These are phyloP conservation scores for Ophiostoma triangulosporum DNA, from an alignment of 2,329 filamentous ascomycete species.

Conservation along the genomic window DNA sequence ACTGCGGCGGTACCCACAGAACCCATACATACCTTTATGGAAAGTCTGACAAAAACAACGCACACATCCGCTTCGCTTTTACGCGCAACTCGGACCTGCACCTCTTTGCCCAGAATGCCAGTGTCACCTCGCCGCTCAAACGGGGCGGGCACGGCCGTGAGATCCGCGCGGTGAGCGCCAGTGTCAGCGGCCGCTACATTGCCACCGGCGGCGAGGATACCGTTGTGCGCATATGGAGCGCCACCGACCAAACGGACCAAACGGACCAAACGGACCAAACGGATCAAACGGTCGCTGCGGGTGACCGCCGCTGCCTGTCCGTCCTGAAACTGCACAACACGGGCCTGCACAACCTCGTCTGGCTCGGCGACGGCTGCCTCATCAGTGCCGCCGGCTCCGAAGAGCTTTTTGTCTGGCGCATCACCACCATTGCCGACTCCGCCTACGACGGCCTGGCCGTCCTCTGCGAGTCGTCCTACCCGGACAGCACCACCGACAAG, in stretches of 20 bases:
- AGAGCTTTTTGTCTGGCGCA: constrained; percentile 76
- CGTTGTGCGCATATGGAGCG: constrained; percentile 39
- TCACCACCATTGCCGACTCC: constrained; percentile 35
- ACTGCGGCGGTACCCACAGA: constrained; percentile 77
- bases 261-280: no score
- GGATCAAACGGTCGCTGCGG: no score
- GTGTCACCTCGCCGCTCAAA: constrained; percentile 37
- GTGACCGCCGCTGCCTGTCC: constrained; percentile 36
- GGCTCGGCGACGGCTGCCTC: constrained; percentile 55
- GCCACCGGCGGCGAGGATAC: constrained; percentile 64
- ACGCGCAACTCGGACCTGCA: constrained; percentile 50
- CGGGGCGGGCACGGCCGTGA: constrained; percentile 74
- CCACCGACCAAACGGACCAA: background rate
- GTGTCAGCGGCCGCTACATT: constrained; percentile 24
- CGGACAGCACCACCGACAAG: constrained; percentile 44
- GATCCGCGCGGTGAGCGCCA: constrained; percentile 42
- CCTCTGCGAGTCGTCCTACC: constrained; percentile 40
- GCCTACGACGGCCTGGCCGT: constrained; percentile 39
- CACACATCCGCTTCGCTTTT: constrained; percentile 49
- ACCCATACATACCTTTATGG: constrained; percentile 45
- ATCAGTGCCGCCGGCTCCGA: constrained; percentile 81
- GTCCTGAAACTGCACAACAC: constrained; percentile 66
- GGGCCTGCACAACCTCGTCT: constrained; percentile 69
- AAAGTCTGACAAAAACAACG: constrained; percentile 16
- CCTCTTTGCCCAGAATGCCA: constrained; percentile 29